phyloP scores from a whole-genome alignment of 305 asterid species.

The Fraxinus nigra region DNA sequence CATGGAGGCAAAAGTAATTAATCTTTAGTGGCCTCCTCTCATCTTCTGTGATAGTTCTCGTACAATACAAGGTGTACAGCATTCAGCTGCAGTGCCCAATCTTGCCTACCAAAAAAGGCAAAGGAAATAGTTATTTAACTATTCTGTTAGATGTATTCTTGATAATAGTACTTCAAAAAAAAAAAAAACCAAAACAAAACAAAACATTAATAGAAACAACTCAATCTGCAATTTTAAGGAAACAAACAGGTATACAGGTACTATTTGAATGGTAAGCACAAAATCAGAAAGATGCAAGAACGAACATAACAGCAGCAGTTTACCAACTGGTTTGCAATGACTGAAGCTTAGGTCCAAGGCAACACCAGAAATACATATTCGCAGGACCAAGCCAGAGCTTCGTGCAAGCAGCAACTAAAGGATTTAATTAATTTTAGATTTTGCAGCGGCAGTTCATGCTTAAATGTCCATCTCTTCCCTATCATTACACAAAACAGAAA shows the following conservation, averaged over 20 bases:
- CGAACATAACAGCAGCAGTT: neutral
- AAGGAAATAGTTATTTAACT: neutral
- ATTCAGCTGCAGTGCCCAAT: neutral
- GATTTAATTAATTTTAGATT: neutral
- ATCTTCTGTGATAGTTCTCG: neutral
- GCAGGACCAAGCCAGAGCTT: neutral
- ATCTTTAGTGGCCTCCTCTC: neutral
- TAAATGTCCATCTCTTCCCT: neutral
- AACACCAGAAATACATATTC: neutral
- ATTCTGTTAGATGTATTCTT: neutral
- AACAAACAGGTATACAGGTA: neutral
- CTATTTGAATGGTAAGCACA: neutral
- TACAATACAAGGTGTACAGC: neutral
- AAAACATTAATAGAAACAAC: neutral
- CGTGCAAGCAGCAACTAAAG: neutral
- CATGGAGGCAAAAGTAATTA: neutral
- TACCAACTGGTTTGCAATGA: neutral
- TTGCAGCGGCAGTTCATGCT: neutral
- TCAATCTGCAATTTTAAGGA: neutral
- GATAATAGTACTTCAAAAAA: neutral
- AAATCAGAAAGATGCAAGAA: neutral
- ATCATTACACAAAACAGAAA: neutral
- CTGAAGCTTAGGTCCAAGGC: neutral
- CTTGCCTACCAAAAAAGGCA: neutral
- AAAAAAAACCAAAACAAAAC: neutral